These are phyloP conservation scores for Ophiobolus disseminans DNA, from an alignment of 2,329 filamentous ascomycete species.

Conservation along the genomic window DNA sequence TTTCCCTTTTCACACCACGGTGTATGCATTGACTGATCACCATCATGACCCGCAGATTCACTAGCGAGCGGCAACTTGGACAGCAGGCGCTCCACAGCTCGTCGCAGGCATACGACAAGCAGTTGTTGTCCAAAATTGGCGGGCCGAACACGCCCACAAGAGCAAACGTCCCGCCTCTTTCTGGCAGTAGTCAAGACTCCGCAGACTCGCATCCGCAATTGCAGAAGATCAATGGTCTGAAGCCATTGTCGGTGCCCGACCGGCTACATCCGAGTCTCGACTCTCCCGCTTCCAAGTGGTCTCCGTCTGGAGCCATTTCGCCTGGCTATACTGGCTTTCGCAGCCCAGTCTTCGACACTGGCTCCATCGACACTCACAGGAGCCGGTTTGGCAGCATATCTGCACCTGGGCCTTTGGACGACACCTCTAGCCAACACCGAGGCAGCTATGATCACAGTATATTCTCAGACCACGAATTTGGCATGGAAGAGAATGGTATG, in stretches of 20 bases:
- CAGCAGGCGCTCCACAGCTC: conserved; percentile 64
- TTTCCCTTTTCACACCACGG: too few species aligned
- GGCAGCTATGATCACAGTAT: conserved; percentile 68
- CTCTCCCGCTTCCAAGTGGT: conserved; percentile 50
- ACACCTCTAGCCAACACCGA: conserved; percentile 61
- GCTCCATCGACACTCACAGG: conserved; percentile 35
- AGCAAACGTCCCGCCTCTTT: conserved; percentile 41
- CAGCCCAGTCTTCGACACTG: conserved; percentile 50
- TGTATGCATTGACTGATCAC: conserved; percentile 2
- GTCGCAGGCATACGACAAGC: conserved; percentile 68
- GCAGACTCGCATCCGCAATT: conserved; percentile 46
- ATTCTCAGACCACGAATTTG: conserved; percentile 60
- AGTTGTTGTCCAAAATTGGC: conserved; percentile 67
- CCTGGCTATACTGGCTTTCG: conserved; percentile 52
- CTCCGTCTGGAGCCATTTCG: conserved; percentile 53
- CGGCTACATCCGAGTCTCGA: conserved; percentile 49
- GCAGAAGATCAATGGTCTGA: conserved; percentile 53
- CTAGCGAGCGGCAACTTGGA: conserved; percentile 66
- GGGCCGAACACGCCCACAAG: conserved; percentile 64
- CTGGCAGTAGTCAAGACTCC: conserved; percentile 45
- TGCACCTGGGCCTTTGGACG: conserved; percentile 56
- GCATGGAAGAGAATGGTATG: conserved; percentile 62
- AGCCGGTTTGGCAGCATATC: conserved; percentile 59
- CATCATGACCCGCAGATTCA: conserved; percentile 54
- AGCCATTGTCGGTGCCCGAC: conserved; percentile 56